Base-by-base conservation (phyloP, 176 grass and related monocot species). In the Paspalum vaginatum region DNA sequence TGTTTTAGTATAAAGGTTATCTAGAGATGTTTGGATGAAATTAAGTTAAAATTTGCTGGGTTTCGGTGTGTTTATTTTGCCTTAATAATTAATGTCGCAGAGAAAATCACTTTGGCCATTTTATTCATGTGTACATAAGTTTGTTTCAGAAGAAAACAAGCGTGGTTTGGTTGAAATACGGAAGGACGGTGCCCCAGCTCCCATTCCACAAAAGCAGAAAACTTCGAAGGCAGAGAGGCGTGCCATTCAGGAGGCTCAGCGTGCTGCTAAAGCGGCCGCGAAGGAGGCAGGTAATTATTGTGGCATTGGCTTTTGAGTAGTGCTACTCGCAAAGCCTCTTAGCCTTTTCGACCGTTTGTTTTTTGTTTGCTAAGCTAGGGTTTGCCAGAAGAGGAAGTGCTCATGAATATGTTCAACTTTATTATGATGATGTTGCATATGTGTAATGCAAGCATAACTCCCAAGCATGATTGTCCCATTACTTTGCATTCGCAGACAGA, bases 141-240 rank as follows among this genome's bases (percentile, higher is more conserved):
- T 76, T 74, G 9, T 84, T 93, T 52, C 90, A 95, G 92, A 95
- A 87, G 84, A 85, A 78, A 87, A 72, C 82, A 87, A 78, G 69
- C 62, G 72, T 55, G 57, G 76, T 86, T 79, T 88, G 63, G 47
- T 54, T 70, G 76, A 84, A 84, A 18, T 43, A 46, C 44, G 14
- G 48, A 89, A 76, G 26, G 82, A 77, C 16, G 72, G 72, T 70
- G 77, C 65, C n/a, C 77, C 64, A n/a, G 8, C 14, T 13, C 60
- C 86, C 49, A 85, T 69, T 64, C 39, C 80, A 70, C 85, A 81
- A 61, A 98, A 99, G 68, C 84, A 82, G 68, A 98, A 95, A 86
- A 84, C 83, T 70, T 89, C 90, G 22, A 85, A 85, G 75, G 77
- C 82, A 70, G 87, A 89, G 82, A 81, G 87, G 65, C 87, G 77